A percentile compares a stretch with the other conserved stretches of the same genome.
phyloP scores from a whole-genome alignment of 1,139 yeast species.

The Debaryomyces robertsiae region DNA sequence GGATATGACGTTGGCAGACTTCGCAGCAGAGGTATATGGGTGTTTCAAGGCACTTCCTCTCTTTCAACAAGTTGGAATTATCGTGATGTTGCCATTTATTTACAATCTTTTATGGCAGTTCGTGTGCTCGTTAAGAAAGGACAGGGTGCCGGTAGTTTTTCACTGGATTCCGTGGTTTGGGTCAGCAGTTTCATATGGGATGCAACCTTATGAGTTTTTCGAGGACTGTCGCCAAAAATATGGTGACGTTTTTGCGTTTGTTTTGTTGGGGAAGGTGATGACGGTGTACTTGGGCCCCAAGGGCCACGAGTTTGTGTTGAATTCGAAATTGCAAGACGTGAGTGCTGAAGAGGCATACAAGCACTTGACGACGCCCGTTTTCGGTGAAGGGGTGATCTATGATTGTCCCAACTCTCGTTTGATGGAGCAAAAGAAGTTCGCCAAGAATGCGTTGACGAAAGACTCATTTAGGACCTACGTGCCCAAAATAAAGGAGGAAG shows the following conservation, averaged over 20 bases:
- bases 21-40: conserved; percentile 16
- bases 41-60: conserved; percentile 30
- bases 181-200: conserved; percentile 84
- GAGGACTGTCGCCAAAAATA: conserved; percentile 73
- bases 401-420: conserved; percentile 92
- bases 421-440: conserved; percentile 98
- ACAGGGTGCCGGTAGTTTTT: conserved; percentile 85
- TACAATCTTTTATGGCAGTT: conserved; percentile 73
- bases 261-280: conserved; percentile 87
- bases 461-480: conserved; percentile 86
- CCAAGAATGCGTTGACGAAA: conserved; percentile 82
- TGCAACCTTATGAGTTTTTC: conserved; percentile 90
- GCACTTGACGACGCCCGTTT: conserved; percentile 95
- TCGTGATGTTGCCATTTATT: conserved; percentile 51
- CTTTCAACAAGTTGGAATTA: conserved; percentile 37
- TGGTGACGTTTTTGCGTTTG: conserved; percentile 91
- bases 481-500: conserved; percentile 83
- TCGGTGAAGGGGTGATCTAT: conserved; percentile 95
- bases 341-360: conserved; percentile 96
- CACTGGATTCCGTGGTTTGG: conserved; percentile 97
- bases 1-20: conserved; percentile 7
- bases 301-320: conserved; percentile 95
- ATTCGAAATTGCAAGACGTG: conserved; percentile 86
- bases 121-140: conserved; percentile 68
- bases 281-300: conserved; percentile 96